Evolutionary conservation across 2,329 filamentous ascomycete species (phyloP), one percentile per base, ranked within the genome.

Genomic region (Calonectria naviculata): DNA sequence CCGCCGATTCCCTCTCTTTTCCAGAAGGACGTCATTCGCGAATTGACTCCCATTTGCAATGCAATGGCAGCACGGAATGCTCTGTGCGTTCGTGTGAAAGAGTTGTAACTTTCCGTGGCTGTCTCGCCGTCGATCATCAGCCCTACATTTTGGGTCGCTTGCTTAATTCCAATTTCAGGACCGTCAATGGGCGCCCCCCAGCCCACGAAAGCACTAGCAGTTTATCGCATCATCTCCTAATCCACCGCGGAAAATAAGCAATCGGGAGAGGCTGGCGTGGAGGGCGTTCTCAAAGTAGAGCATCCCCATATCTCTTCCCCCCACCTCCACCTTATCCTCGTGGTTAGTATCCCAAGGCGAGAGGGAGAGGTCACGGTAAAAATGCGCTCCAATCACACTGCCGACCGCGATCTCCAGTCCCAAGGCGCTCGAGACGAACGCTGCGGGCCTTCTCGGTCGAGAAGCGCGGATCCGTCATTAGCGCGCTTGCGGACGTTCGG

Each of bases 401-500:
- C 36, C 26, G 36, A 60, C 41, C 65, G 61, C 29, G 42, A 71
- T 61, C 54, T 49, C 46, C 47, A 68, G n/a, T 67, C 66, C 52
- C 63, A 47, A 56, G 67, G 17, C n/a, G n/a, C 7, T 66, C n/a
- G 67, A 34, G 47, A 63, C 62, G 31, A 73, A 74, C 64, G 47
- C 44, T 42, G 60, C 70, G 58, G 61, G 31, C 56, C 49, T 60
- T 52, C 41, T 28, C 24, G 54, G 34, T 61, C 24, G 21, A 62
- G 68, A 72, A 78, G 67, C 76, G 75, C 75, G 73, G 73, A 73
- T 73, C 76, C 75, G 73, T 73, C 61, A 72, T 75, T 78, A 75
- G 74, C 71, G 72, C 74, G 71, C 73, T 74, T 76, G 65, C 56
- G 72, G 71, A 66, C 44, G 42, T 49, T 44, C 31, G 26, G 56